Base-by-base conservation (phyloP, 1,284 basidiomycete genomes). In the Tylopilus sp. region DNA sequence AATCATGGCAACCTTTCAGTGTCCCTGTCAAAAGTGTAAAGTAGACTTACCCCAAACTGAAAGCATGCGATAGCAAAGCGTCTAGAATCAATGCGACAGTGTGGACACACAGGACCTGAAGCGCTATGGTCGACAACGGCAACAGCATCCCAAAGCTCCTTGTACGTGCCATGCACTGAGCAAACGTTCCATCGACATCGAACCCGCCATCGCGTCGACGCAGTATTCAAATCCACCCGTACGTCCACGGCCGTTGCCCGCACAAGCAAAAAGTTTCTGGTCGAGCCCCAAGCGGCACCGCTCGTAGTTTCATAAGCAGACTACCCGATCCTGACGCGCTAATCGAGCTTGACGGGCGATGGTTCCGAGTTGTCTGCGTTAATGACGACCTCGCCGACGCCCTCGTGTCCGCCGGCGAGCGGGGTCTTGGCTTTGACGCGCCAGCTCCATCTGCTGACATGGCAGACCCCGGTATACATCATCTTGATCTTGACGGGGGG, bases 301-400 rank as follows among this genome's bases (percentile, higher is more conserved):
- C 63, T 89, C 84, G 68, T 90, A 94, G 59, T 84, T 72, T 77
- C 81, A 61, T 84, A 75, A 7, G 85, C 86, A 33, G 89, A 71
- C 88, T 89, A 90, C 67, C 95, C 95, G 74, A 96, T 82, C 7
- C 92, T 92, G 40, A 95, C 92, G 12, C 86, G 78, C 55, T 92
- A 84, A 21, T 92, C 90, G 26, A 92, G 53, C 57, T 82, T 76
- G 55, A 86, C 78, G 2, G 81, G 78, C 9, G 81, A 82, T 49
- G 76, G 52, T 29, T 68, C 64, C 0, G 87, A 86, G 61, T 84
- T 73, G 19, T 77, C 73, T 39, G 82, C 90, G 59, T 94, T 86
- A 33, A 89, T 89, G 34, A 94, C 86, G 49, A 94, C 72, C 44
- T 77, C 68, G 9, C 86, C 86, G 15, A 88, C 81, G 55, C 88